Percentiles rank a stretch among this genome's conserved stretches.
phyloP scores from a whole-genome alignment of 768 basidiomycete species.

The Suillus lakei region DNA sequence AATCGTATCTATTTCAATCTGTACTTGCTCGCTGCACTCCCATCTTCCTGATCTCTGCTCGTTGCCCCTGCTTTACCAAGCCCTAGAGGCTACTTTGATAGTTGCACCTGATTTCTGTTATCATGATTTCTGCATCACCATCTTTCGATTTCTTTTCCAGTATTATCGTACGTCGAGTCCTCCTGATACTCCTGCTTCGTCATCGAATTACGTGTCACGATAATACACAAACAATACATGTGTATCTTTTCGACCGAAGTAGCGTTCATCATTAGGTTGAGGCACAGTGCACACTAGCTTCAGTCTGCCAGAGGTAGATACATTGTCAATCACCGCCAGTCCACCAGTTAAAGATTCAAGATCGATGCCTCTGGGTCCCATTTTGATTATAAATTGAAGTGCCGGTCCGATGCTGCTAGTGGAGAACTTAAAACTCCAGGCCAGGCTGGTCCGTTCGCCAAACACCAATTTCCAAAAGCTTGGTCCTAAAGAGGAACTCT shows the following conservation, averaged over 20 bases:
- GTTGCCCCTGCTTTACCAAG: conserved; percentile 13
- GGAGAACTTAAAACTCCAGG: too few relatives aligned
- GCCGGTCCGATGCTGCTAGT: too few relatives aligned
- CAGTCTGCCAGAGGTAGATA: too few relatives aligned
- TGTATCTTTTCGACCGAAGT: not conserved
- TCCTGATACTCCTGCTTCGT: conserved; percentile 5
- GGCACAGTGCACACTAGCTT: too few relatives aligned
- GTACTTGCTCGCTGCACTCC: conserved; percentile 15
- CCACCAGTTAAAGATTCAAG: too few relatives aligned
- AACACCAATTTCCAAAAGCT: not conserved
- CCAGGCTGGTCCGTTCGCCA: not conserved
- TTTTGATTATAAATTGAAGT: too few relatives aligned
- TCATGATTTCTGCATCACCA: conserved; percentile 9
- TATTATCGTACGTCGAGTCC: not conserved
- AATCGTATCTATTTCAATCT: conserved; percentile 14
- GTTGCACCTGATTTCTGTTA: conserved; percentile 19
- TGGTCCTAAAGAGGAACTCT: conserved; percentile 1
- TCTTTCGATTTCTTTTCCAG: conserved; percentile 9
- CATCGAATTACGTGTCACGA: not conserved
- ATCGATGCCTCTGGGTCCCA: too few relatives aligned
- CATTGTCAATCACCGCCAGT: too few relatives aligned
- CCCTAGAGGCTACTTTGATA: conserved; percentile 24
- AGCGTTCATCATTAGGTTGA: too few relatives aligned
- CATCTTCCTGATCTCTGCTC: conserved; percentile 15
- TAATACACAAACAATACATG: not conserved